Evolutionary conservation across 2,329 filamentous ascomycete genomes (phyloP), one percentile per base, ranked within the genome.

Genomic region (Neoascochyta sp.): DNA sequence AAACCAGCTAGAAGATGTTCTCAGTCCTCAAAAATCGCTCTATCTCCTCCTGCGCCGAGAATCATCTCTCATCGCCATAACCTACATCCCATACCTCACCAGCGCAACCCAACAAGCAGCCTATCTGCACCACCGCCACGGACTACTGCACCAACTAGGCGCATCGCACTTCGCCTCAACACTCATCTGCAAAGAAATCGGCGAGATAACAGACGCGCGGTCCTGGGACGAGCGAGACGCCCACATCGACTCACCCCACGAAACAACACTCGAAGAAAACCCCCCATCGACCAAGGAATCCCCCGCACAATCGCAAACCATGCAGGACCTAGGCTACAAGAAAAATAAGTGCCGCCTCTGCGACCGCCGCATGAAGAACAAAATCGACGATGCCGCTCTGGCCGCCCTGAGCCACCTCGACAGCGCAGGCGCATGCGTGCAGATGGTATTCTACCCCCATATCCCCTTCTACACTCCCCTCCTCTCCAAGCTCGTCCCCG

Each of bases 351-450:
- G 55, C 23, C 44, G 50, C 5, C 41, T 57, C 13, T 57, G 55
- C 29, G 52, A 57, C 24, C 49, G 52, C 9, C 50, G 54, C 4
- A 57, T 59, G 54, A 54, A 54, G 39, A 54, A 57, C 27, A 41
- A 35, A 5, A 52, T 57, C 18, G 32, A 36, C 8, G 24, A 43
- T 1, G 40, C 40, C 7, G 53, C 47, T 7, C 19, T 40, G 2
- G 29, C 34, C 3, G 52, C 47, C 5, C 34, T 59, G 1, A 24
- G n/a, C 10, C 28, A 33, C 5, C 29, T 59, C 1, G 10, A 32
- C 1, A 19, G 29, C 5, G 17, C 18, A 2, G 47, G 48, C 2
- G 22, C 28, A 10, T 37, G 39, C 6, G 47, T 57, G 2, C 52
- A 57, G 22, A 29, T 57, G 7, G 54, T 50, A 48, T 9, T 42